phyloP scores from a whole-genome alignment of 2,329 filamentous ascomycete species.

The Verticillium tricorpus region DNA sequence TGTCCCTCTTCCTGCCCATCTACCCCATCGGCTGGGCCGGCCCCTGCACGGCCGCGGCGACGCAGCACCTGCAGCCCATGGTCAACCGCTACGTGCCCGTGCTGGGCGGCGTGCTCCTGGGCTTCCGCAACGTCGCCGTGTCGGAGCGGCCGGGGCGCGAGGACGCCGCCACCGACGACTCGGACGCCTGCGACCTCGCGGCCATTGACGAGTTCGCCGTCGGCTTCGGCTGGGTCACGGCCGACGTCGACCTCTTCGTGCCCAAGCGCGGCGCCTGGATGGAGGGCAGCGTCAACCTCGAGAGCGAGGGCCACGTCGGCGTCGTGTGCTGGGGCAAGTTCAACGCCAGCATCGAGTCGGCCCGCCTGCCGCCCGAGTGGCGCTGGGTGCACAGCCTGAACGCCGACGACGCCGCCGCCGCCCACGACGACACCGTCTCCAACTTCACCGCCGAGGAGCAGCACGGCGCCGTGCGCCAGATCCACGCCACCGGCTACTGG shows the following conservation, averaged over 20 bases:
- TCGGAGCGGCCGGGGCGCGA: conserved; percentile 52
- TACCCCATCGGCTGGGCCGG: conserved; percentile 66
- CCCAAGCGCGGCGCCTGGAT: conserved; percentile 70
- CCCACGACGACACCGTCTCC: conserved; percentile 22
- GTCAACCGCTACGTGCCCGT: conserved; percentile 72
- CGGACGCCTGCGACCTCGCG: conserved; percentile 37
- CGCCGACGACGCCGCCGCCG: conserved; percentile 20
- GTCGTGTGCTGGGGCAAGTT: conserved; percentile 89
- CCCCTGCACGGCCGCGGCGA: conserved; percentile 65
- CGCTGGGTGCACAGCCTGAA: conserved; percentile 61
- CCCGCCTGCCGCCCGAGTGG: conserved; percentile 73
- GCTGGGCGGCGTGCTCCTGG: conserved; percentile 69
- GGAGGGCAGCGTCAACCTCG: conserved; percentile 77
- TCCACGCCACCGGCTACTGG: conserved; percentile 67
- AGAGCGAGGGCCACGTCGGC: conserved; percentile 84
- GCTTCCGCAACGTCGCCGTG: conserved; percentile 65
- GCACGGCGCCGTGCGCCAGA: conserved; percentile 48
- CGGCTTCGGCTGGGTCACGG: conserved; percentile 83
- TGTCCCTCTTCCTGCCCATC: conserved; percentile 75
- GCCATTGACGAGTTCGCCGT: conserved; percentile 79
- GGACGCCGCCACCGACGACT: conserved; percentile 32
- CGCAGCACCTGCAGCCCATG: conserved; percentile 70
- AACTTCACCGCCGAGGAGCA: conserved; percentile 39
- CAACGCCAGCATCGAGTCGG: conserved; percentile 79
- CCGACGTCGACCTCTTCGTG: conserved; percentile 78